These are phyloP conservation scores for Pseudogymnoascus sp. DNA, from an alignment of 2,329 filamentous ascomycete genomes.

Conservation along the genomic window DNA sequence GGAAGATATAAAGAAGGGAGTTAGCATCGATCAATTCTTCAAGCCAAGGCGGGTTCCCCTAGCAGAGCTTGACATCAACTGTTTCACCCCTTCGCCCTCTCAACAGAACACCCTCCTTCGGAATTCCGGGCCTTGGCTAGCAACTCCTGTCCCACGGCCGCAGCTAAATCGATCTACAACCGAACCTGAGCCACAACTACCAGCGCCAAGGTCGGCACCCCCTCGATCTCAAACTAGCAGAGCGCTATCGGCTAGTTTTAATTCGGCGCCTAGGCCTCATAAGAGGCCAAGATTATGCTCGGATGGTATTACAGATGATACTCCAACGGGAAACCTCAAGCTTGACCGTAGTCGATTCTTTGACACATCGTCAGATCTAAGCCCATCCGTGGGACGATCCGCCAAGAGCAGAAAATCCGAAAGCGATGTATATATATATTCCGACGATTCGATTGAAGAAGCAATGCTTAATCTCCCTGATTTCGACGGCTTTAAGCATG, in stretches of 20 bases:
- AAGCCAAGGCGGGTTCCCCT: conserved; percentile 54
- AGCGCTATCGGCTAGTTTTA: conserved; percentile 30
- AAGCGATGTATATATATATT: conserved; percentile 40
- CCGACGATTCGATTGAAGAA: conserved; percentile 43
- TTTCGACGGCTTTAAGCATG: conserved; percentile 17
- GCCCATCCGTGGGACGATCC: conserved; percentile 31
- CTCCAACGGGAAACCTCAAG: conserved; percentile 24
- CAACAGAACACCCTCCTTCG: conserved; percentile 51
- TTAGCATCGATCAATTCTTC: conserved; percentile 58
- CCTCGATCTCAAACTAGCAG: conserved; percentile 33
- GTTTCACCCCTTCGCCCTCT: conserved; percentile 56
- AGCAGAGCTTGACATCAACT: conserved; percentile 60
- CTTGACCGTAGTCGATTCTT: conserved; percentile 42
- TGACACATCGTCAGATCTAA: conserved; percentile 28
- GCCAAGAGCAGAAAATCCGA: conserved; percentile 31
- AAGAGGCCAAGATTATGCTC: conserved; percentile 46
- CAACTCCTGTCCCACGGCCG: conserved; percentile 36
- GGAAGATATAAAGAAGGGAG: conserved; percentile 49
- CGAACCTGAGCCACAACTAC: conserved; percentile 26
- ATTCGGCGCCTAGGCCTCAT: conserved; percentile 36
- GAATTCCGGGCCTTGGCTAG: conserved; percentile 47
- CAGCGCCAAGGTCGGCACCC: conserved; percentile 25
- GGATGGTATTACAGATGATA: conserved; percentile 32
- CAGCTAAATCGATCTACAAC: conserved; percentile 21
- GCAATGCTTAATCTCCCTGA: conserved; percentile 39